Percentiles rank a stretch among this genome's conserved stretches.
Conservation (phyloP, 306 rosid genomes). For the Calophaca sinica region DNA sequence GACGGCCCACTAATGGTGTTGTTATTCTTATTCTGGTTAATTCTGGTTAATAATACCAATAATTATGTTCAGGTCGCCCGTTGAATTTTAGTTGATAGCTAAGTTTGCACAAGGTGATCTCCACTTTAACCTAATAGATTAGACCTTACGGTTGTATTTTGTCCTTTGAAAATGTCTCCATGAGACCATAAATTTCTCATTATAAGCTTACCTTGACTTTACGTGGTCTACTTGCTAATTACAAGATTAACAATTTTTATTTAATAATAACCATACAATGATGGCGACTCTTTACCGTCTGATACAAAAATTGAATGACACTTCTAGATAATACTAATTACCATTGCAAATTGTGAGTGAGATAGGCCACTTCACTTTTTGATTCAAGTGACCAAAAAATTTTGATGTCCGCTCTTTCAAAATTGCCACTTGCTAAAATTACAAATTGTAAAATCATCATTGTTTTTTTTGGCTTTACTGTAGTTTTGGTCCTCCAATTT, state of each 20-base stretch:
- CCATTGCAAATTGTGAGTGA: too few species aligned
- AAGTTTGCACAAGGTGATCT: background rate
- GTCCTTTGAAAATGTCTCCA: background rate
- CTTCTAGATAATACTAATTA: background rate
- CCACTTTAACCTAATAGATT: slow-evolving; percentile 3
- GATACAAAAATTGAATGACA: background rate
- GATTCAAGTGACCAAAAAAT: too few species aligned
- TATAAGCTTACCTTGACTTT: background rate
- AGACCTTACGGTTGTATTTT: background rate
- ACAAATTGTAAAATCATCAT: too few species aligned
- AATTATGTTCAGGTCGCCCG: slow-evolving; percentile 15
- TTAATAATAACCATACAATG: too few species aligned
- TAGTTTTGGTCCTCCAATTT: too few species aligned
- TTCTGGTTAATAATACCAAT: background rate
- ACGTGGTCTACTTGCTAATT: too few species aligned
- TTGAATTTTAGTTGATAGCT: background rate
- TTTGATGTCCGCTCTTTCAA: too few species aligned
- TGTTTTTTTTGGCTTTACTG: too few species aligned
- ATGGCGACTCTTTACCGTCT: too few species aligned
- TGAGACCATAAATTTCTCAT: background rate
- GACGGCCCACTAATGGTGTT: slow-evolving; percentile 3
- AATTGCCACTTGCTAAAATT: too few species aligned
- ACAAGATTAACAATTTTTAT: too few species aligned
- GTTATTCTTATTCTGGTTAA: background rate
- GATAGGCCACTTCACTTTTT: too few species aligned